Conservation (phyloP, 1,284 basidiomycete genomes). For the Omphalotus olearius region DNA sequence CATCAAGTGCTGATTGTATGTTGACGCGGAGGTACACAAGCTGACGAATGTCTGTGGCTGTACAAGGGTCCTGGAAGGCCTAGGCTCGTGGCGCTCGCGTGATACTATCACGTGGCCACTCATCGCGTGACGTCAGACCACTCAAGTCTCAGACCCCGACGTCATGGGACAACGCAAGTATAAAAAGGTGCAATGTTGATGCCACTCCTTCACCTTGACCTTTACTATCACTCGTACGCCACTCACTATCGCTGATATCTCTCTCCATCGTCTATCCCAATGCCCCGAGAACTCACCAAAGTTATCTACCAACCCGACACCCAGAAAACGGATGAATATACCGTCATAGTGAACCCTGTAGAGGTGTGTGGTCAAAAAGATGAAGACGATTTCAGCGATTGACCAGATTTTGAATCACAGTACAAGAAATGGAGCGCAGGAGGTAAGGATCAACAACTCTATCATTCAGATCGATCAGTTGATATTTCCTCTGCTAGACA, state of each 20-base stretch:
- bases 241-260: constrained; percentile 12
- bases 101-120: background rate
- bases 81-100: background rate
- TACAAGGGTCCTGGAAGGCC: background rate
- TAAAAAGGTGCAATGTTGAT: constrained; percentile 24
- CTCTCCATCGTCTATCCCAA: constrained; percentile 24
- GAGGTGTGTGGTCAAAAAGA: constrained; percentile 42
- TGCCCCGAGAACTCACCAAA: constrained; percentile 55
- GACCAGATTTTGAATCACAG: constrained; percentile 34
- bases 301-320: constrained; percentile 74
- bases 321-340: constrained; percentile 68
- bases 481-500: constrained; percentile 44
- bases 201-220: background rate
- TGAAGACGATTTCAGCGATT: constrained; percentile 11
- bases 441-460: constrained; percentile 40
- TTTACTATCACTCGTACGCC: constrained; percentile 11
- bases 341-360: constrained; percentile 59
- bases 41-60: too few relatives aligned
- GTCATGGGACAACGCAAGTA: constrained; percentile 26
- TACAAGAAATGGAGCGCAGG: constrained; percentile 76
- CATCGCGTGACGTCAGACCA: constrained; percentile 31
- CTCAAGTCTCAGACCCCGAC: constrained; percentile 24
- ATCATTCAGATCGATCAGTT: constrained; percentile 18
- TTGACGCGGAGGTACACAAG: too few relatives aligned
- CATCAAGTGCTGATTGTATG: too few relatives aligned